phyloP scores from a whole-genome alignment of 2,329 filamentous ascomycete species.

The Knufia fluminis region DNA sequence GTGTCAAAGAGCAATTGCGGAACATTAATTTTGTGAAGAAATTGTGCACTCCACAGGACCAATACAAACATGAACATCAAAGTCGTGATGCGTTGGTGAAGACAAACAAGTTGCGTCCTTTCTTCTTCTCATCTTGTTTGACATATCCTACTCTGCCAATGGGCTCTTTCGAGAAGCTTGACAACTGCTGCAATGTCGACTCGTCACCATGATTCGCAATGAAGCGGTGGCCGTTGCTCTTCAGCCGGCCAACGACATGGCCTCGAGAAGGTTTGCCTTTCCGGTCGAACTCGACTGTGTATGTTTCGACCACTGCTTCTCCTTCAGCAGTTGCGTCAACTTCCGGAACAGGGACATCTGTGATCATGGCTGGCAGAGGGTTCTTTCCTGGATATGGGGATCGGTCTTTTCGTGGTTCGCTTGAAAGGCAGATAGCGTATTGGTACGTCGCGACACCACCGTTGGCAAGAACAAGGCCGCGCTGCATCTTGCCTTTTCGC shows the following conservation, averaged over 20 bases:
- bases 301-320: constrained; percentile 49
- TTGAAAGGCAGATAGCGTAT: constrained; percentile 51
- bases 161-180: constrained; percentile 36
- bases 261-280: constrained; percentile 41
- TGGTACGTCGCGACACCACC: constrained; percentile 59
- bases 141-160: constrained; percentile 44
- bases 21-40: no score
- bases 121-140: constrained; percentile 28
- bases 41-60: no score
- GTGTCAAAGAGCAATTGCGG: no score
- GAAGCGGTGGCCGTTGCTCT: constrained; percentile 40
- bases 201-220: constrained; percentile 49
- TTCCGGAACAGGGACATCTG: constrained; percentile 32
- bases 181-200: constrained; percentile 38
- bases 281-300: constrained; percentile 50
- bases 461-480: constrained; percentile 55
- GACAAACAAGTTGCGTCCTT: constrained; percentile 16
- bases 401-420: constrained; percentile 30
- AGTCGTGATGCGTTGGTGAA: neutral
- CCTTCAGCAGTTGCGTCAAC: constrained; percentile 40
- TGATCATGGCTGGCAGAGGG: constrained; percentile 37
- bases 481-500: constrained; percentile 36
- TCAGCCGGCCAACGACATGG: constrained; percentile 46
- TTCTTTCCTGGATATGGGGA: constrained; percentile 40
- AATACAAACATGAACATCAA: neutral